A percentile compares a stretch with the other conserved stretches of the same genome.
phyloP scores from a whole-genome alignment of 2,329 filamentous ascomycete species.

The Pseudodiploospora longispora region DNA sequence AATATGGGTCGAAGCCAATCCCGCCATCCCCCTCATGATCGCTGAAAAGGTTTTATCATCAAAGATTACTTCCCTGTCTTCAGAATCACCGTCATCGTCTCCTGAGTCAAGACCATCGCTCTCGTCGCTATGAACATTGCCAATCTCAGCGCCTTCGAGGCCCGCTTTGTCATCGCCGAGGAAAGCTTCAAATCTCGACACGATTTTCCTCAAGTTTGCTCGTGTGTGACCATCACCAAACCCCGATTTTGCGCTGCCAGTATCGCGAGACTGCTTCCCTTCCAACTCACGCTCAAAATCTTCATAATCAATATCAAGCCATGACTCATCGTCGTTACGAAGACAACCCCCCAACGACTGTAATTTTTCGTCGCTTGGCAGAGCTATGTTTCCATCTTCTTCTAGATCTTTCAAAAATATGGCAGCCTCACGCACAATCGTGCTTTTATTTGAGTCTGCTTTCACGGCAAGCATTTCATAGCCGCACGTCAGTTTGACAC shows the following conservation, averaged over 20 bases:
- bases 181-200: slow-evolving; percentile 88
- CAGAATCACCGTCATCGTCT: slow-evolving; percentile 42
- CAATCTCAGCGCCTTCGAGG: slow-evolving; percentile 64
- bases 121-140: too few species aligned
- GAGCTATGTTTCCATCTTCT: slow-evolving; percentile 54
- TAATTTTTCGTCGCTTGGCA: slow-evolving; percentile 73
- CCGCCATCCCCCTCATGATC: slow-evolving; percentile 93
- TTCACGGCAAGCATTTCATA: slow-evolving; percentile 79
- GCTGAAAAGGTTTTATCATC: slow-evolving; percentile 76
- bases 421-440: slow-evolving; percentile 64
- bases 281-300: slow-evolving; percentile 80
- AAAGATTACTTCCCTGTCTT: slow-evolving; percentile 67
- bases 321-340: slow-evolving; percentile 75
- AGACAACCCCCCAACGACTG: slow-evolving; percentile 51
- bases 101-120: slow-evolving; percentile 60
- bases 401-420: slow-evolving; percentile 68
- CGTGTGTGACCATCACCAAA: slow-evolving; percentile 62
- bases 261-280: slow-evolving; percentile 32
- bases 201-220: slow-evolving; percentile 79
- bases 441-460: slow-evolving; percentile 58
- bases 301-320: slow-evolving; percentile 85
- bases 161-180: slow-evolving; percentile 79
- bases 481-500: slow-evolving; percentile 84
- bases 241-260: slow-evolving; percentile 28
- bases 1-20: slow-evolving; percentile 34